Percentiles rank a stretch among this genome's conserved stretches.
phyloP scores from a whole-genome alignment of 116 monocot genomes.

The Dioscorea cayenensis region DNA sequence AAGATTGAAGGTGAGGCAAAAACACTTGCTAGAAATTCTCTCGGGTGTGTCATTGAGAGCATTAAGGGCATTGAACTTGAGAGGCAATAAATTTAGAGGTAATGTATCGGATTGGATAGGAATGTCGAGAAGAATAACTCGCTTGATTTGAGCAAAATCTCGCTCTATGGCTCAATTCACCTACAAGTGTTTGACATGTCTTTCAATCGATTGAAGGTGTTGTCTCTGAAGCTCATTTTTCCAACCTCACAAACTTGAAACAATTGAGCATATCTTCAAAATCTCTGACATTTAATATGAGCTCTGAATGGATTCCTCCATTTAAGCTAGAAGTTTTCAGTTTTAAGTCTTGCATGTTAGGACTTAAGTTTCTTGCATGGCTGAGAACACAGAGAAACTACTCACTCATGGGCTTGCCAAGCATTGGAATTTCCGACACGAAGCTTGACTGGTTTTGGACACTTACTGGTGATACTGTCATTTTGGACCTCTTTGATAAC shows the following conservation, averaged over 20 bases:
- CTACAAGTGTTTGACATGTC: too few species aligned
- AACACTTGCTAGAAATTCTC: not conserved
- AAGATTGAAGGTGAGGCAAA: not conserved
- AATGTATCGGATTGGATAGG: not conserved
- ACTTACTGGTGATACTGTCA: not conserved
- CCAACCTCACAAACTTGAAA: constrained; percentile 1
- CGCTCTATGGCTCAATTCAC: not conserved
- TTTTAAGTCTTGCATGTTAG: not conserved
- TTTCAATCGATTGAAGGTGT: too few species aligned
- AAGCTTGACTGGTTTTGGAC: constrained; percentile 21
- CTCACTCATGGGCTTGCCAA: too few species aligned
- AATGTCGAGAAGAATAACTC: not conserved
- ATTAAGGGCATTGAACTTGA: not conserved
- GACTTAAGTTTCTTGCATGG: constrained; percentile 24
- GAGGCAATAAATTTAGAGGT: not conserved
- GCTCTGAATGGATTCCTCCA: constrained; percentile 18
- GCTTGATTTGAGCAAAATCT: not conserved
- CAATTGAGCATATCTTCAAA: constrained; percentile 7
- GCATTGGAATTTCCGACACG: too few species aligned
- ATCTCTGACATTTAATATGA: constrained; percentile 1
- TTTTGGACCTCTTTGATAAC: constrained; percentile 9
- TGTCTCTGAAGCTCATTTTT: not conserved
- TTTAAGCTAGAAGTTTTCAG: constrained; percentile 6
- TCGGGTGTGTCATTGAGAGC: not conserved
- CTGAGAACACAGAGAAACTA: constrained; percentile 9